These are phyloP conservation scores for Musa troglodytarum DNA, from an alignment of 176 grass and related monocot species.

Conservation along the genomic window DNA sequence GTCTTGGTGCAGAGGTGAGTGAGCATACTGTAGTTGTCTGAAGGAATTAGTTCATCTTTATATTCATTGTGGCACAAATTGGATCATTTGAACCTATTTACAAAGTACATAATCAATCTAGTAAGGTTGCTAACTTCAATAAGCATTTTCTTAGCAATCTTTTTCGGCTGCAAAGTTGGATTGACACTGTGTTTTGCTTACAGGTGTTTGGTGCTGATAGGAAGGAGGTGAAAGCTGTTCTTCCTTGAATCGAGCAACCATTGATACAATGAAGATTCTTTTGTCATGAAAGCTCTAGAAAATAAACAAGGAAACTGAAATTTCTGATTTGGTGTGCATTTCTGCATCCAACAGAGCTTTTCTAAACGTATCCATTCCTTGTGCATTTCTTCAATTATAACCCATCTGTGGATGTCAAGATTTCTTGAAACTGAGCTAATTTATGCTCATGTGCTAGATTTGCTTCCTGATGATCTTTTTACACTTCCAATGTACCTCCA, in stretches of 20 bases:
- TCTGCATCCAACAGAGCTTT: no score
- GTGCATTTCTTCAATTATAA: no score
- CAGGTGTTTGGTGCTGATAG: conserved; percentile 80
- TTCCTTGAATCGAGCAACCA: conserved; percentile 40
- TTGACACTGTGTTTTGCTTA: background rate
- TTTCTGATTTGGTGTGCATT: no score
- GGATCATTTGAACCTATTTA: no score
- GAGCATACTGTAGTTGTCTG: background rate
- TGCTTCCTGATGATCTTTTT: no score
- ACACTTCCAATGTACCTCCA: no score
- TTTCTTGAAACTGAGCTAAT: no score
- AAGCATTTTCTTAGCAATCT: background rate
- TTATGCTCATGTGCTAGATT: no score
- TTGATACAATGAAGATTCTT: background rate
- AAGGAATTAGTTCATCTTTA: background rate
- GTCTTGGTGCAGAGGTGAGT: conserved; percentile 69
- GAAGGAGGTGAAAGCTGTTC: conserved; percentile 64
- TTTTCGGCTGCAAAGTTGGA: background rate
- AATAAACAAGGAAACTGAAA: background rate
- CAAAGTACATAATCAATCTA: no score
- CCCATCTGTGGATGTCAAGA: no score
- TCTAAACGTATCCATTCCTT: no score
- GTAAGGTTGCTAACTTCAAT: no score
- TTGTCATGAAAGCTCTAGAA: background rate
- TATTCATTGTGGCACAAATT: background rate